A percentile compares a stretch with the other conserved stretches of the same genome.
These are phyloP conservation scores for Nicotiana otophora DNA, from an alignment of 257 asterid species.

Conservation along the genomic window DNA sequence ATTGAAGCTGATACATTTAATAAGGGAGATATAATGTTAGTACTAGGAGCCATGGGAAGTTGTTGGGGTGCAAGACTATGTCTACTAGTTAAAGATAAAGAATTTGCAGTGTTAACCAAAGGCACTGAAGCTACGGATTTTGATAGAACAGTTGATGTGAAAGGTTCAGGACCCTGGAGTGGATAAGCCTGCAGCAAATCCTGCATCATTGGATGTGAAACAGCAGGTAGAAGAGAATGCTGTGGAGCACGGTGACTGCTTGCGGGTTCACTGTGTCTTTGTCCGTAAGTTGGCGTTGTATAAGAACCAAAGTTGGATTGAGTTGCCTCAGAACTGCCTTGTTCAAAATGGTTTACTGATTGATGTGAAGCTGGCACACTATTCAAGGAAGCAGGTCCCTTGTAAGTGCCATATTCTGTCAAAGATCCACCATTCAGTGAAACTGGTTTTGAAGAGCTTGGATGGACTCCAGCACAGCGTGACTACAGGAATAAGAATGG, in stretches of 20 bases:
- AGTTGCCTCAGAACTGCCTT: slow-evolving; percentile 29
- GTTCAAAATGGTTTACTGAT: slow-evolving; percentile 37
- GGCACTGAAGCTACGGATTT: slow-evolving; percentile 24
- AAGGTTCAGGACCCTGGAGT: slow-evolving; percentile 20
- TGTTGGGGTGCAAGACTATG: slow-evolving; percentile 31
- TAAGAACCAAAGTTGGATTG: slow-evolving; percentile 32
- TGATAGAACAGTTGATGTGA: slow-evolving; percentile 21
- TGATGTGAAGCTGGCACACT: slow-evolving; percentile 29
- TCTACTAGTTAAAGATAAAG: slow-evolving; percentile 20
- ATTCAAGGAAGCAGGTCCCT: slow-evolving; percentile 33
- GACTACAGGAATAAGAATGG: slow-evolving; percentile 34
- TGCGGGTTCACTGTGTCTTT: slow-evolving; percentile 31
- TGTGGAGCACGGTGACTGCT: slow-evolving; percentile 30
- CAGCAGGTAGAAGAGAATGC: slow-evolving; percentile 26
- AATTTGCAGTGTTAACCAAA: slow-evolving; percentile 29
- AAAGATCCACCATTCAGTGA: slow-evolving; percentile 37
- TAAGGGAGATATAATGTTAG: slow-evolving; percentile 23
- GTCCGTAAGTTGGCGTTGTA: slow-evolving; percentile 35
- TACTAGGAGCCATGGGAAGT: slow-evolving; percentile 15
- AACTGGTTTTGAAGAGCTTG: slow-evolving; percentile 34
- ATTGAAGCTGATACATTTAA: slow-evolving; percentile 26
- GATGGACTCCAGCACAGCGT: slow-evolving; percentile 28
- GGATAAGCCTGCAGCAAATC: slow-evolving; percentile 21
- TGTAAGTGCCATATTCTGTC: slow-evolving; percentile 28
- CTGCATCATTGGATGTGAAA: slow-evolving; percentile 21